A percentile compares a stretch with the other conserved stretches of the same genome.
Evolutionary conservation across 305 asterid genomes (phyloP).

Genomic region (Fraxinus latifolia): DNA sequence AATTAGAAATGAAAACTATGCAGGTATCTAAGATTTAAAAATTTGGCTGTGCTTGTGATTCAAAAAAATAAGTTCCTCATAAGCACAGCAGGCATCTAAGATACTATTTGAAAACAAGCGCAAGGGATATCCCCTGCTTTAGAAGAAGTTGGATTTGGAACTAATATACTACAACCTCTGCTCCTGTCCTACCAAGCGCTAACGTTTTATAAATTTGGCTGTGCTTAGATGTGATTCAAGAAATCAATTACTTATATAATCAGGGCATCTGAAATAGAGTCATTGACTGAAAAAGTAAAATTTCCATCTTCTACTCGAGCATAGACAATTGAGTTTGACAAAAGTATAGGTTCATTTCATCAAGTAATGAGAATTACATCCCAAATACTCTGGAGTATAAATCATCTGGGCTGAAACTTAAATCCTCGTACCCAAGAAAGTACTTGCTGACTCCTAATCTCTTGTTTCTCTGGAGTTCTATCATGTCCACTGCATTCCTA

Average conservation of each 20-base stretch:
- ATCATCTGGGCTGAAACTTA: slow-evolving; percentile 59
- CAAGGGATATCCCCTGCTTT: too few relatives aligned
- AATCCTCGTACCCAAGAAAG: slow-evolving; percentile 61
- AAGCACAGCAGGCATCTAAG: too few relatives aligned
- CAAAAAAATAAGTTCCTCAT: too few relatives aligned
- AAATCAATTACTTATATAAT: not conserved
- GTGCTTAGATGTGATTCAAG: not conserved
- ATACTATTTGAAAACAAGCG: too few relatives aligned
- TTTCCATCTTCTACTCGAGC: slow-evolving; percentile 29
- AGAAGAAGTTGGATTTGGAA: too few relatives aligned
- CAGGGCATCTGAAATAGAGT: not conserved
- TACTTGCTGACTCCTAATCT: slow-evolving; percentile 52
- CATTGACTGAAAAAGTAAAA: slow-evolving; percentile 21
- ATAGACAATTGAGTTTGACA: slow-evolving; percentile 28
- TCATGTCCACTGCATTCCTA: slow-evolving; percentile 40
- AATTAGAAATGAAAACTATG: not conserved
- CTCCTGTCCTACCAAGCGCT: too few relatives aligned
- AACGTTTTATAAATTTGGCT: not conserved
- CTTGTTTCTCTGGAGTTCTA: slow-evolving; percentile 52
- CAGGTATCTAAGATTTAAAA: too few relatives aligned
- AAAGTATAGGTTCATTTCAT: slow-evolving; percentile 21
- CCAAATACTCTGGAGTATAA: slow-evolving; percentile 64
- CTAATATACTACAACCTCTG: too few relatives aligned
- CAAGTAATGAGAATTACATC: slow-evolving; percentile 39
- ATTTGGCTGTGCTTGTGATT: too few relatives aligned